Conservation (phyloP, 2,329 filamentous ascomycete genomes). For the Xylaria sp. region DNA sequence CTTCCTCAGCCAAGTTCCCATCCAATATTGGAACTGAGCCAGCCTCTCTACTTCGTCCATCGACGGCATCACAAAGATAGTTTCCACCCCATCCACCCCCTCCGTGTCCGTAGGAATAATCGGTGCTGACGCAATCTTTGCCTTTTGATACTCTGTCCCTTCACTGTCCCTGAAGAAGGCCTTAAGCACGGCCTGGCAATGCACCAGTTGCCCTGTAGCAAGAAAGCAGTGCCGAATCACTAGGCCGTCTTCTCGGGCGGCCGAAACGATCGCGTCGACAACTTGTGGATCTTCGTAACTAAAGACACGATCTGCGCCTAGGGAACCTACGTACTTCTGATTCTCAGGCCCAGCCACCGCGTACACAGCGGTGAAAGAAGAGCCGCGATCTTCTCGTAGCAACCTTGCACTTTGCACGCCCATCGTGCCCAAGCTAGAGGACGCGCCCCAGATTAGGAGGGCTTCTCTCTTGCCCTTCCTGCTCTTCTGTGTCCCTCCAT, state of each 20-base stretch:
- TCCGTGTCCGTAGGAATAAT: not conserved
- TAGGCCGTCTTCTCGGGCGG: slow-evolving; percentile 45
- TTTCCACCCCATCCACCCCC: not conserved
- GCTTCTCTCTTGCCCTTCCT: slow-evolving; percentile 40
- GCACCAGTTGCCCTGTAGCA: slow-evolving; percentile 43
- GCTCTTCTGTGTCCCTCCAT: not conserved
- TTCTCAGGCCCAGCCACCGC: slow-evolving; percentile 41
- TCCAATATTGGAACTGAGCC: slow-evolving; percentile 39
- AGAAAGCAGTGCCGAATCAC: slow-evolving; percentile 50
- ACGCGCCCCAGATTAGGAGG: slow-evolving; percentile 52
- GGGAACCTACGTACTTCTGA: slow-evolving; percentile 41
- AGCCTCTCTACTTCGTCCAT: not conserved
- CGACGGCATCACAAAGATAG: not conserved
- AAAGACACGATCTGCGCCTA: slow-evolving; percentile 49
- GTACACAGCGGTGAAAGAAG: slow-evolving; percentile 36
- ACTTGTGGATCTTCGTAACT: slow-evolving; percentile 46
- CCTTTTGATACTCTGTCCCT: not conserved
- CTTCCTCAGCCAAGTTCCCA: slow-evolving; percentile 46
- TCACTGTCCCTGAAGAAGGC: not conserved
- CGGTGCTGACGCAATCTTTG: not conserved
- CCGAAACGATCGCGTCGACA: slow-evolving; percentile 43
- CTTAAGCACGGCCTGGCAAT: not conserved
- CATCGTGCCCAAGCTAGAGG: slow-evolving; percentile 53
- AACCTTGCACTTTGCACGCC: slow-evolving; percentile 48
- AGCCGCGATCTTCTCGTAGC: slow-evolving; percentile 42